Evolutionary conservation across 1,284 basidiomycete species (phyloP).

Genomic region (Fistulinella staudtii): DNA sequence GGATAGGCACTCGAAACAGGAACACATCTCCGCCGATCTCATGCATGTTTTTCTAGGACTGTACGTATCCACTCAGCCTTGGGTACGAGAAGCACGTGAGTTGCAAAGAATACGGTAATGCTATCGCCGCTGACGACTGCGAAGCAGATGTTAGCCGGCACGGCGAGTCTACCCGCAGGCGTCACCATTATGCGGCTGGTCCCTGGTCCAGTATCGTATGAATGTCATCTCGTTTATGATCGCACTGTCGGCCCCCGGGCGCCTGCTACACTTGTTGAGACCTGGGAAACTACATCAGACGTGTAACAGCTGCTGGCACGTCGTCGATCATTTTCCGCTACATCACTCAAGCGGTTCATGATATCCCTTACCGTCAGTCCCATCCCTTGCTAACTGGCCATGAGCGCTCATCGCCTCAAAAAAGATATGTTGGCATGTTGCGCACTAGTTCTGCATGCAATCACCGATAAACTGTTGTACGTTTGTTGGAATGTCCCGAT

Average conservation of each 20-base stretch:
- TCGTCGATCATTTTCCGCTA: not conserved
- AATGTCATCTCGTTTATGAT: not conserved
- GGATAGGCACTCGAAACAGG: not conserved
- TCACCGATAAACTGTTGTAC: not conserved
- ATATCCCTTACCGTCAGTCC: not conserved
- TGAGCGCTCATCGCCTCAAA: no score
- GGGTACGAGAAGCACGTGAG: constrained; percentile 1
- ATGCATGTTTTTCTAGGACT: not conserved
- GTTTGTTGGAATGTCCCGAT: not conserved
- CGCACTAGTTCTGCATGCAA: constrained; percentile 1
- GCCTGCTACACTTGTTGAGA: not conserved
- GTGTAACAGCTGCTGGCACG: constrained; percentile 3
- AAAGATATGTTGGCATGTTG: not conserved
- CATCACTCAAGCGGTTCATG: not conserved
- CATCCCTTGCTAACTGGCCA: not conserved
- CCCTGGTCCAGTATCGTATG: not conserved
- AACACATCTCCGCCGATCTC: constrained; percentile 7
- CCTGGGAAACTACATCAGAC: constrained; percentile 11
- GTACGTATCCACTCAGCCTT: not conserved
- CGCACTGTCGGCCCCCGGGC: not conserved
- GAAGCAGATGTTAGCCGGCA: constrained; percentile 5
- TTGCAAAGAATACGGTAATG: constrained; percentile 1
- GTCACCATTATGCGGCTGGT: not conserved
- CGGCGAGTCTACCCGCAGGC: not conserved
- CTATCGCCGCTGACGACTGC: not conserved